These are phyloP conservation scores for Blastocystis hominis DNA, from an alignment of 352 stramenopile genomes.

Conservation along the genomic window DNA sequence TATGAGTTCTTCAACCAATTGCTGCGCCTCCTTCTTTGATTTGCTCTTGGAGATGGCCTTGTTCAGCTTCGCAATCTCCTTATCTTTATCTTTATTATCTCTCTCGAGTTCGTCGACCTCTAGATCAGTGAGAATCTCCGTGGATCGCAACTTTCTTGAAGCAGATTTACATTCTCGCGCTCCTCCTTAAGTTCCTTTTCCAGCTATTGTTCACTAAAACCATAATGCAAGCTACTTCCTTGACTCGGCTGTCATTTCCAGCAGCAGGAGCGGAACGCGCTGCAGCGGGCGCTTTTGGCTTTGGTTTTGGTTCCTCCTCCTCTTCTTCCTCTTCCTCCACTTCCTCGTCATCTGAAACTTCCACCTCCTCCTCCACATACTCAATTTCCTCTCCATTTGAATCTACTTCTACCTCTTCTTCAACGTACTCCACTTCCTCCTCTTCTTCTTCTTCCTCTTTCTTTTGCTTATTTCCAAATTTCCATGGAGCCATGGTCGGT, in stretches of 20 bases:
- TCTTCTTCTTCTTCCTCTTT: conserved; percentile 1
- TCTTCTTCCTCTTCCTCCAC: not conserved
- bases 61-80: conserved; percentile 43
- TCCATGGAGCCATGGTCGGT: conserved; percentile 13
- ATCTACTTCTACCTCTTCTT: conserved; percentile 34
- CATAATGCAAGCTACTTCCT: not conserved
- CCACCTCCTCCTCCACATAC: conserved; percentile 50
- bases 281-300: not conserved
- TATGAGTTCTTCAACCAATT: conserved; percentile 30
- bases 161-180: not conserved
- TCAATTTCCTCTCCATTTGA: conserved; percentile 33
- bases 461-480: conserved; percentile 55
- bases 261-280: not conserved
- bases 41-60: conserved; percentile 44
- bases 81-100: conserved; percentile 19
- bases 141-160: not conserved
- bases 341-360: conserved; percentile 30
- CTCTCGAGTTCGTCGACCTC: not conserved
- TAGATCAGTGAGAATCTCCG: not conserved
- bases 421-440: conserved; percentile 24
- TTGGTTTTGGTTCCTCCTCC: not conserved
- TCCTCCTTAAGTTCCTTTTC: not conserved
- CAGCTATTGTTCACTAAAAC: not conserved
- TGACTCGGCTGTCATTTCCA: not conserved
- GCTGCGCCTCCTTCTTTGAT: conserved; percentile 48